These are phyloP conservation scores for Cytospora chrysosperma DNA, from an alignment of 2,329 filamentous ascomycete genomes.

Conservation along the genomic window DNA sequence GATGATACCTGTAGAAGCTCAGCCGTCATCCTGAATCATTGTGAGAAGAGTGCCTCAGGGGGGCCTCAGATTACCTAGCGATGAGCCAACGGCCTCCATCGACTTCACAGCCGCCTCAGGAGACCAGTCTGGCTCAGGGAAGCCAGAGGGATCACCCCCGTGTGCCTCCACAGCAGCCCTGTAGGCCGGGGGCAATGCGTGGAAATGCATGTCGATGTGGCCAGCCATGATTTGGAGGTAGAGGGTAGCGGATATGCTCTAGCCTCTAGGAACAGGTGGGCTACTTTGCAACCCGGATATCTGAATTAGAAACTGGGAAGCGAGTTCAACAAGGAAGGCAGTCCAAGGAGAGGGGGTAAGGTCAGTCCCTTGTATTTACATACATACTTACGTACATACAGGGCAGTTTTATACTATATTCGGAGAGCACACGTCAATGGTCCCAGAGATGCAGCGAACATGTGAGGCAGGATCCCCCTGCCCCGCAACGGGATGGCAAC, in stretches of 20 bases:
- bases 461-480: too few relatives aligned
- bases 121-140: conserved; percentile 20
- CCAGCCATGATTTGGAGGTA: conserved; percentile 17
- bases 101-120: conserved; percentile 21
- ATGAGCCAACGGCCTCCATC: conserved; percentile 21
- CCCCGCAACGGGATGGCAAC: neutral
- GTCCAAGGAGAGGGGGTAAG: neutral
- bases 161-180: conserved; percentile 19
- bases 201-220: conserved; percentile 20
- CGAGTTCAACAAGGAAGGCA: neutral
- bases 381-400: neutral
- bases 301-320: neutral
- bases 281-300: neutral
- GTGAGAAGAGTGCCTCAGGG: neutral
- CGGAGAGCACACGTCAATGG: neutral
- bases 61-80: conserved; percentile 1
- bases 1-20: conserved; percentile 33
- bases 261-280: too few relatives aligned
- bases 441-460: too few relatives aligned
- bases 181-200: conserved; percentile 20
- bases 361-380: neutral
- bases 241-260: too few relatives aligned
- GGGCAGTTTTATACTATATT: neutral
- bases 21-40: neutral
- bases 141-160: conserved; percentile 23